Base-by-base conservation (phyloP, 495 filamentous ascomycete genomes). In the Mytilinidion resinicola region DNA sequence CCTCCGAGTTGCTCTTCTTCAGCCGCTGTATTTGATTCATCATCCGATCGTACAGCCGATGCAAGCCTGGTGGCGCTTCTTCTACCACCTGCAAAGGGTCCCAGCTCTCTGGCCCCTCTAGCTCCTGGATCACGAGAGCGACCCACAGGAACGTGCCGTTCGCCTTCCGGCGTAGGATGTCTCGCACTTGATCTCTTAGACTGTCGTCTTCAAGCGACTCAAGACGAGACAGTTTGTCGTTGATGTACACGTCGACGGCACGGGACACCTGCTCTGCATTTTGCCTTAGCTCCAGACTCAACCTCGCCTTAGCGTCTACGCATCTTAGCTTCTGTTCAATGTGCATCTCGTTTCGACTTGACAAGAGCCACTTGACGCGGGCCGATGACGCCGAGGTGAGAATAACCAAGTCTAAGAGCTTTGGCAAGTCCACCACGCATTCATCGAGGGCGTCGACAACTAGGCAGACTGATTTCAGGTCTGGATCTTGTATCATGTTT, bases 341-440 rank as follows among this genome's bases (percentile, higher is more conserved):
- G 9, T 59, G 37, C 1, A 55, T 65, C 49, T 60, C 53, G 57
- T 74, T 76, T 19, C 74, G 70, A 42, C 74, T 54, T 8, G 51
- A 49, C 5, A 54, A 73, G 36, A 78, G 57, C 73, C 67, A 74
- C 56, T 74, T 76, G 55, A 75, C 59, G 25, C 38, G 60, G 10
- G 58, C 30, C 5, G 36, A 54, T 54, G 20, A 6, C 6, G 53
- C 42, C 36, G 51, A 54, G 7, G 6, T 51, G 7, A 8, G 49
- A 9, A 33, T 17, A 37, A 51, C 15, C 6, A 51, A 51, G 34
- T 51, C 49, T 46, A 46, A 46, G 8, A 46, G 43, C 15, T 46
- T 46, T 46, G 43, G 43, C 15, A 46, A 46, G 43, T 46, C 43
- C 43, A 17, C 15, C 15, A 46, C 43, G 43, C 43, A 46, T 46